Base-by-base conservation (phyloP, 2,329 filamentous ascomycete genomes). In the Trichoderma polysporum region DNA sequence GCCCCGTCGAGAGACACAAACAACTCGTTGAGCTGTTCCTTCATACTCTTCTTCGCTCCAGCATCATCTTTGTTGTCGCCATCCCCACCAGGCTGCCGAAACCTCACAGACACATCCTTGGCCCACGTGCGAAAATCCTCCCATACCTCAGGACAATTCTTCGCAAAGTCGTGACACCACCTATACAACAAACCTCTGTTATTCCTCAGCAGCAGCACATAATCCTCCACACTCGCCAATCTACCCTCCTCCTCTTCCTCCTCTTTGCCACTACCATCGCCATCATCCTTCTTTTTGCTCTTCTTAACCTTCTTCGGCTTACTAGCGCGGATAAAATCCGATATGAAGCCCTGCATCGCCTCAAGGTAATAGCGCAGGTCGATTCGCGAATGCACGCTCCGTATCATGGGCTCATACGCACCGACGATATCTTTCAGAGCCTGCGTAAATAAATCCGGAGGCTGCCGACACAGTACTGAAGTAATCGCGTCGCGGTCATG, bases 391-490 rank as follows among this genome's bases (percentile, higher is more conserved):
- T 94, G 92, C 7, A 94, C 81, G 3, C 83, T 80, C 25, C 91
- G 84, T 66, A 95, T 92, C 68, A 93, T 87, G 0, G 90, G 90
- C 61, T 93, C 91, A 70, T 91, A 92, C 2, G 89, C 88, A 0
- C 84, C 81, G 6, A 93, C 85, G 0, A 83, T 77, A 66, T 92
- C 89, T 33, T 86, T 84, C 56, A 94, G 79, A 1, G 87, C 83
- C 9, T 87, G 84, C 0, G 91, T 94, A n/a, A 93, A 82, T 10
- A 90, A 82, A 71, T 94, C 92, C 0, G 92, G 91, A 27, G 83
- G 86, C 53, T 87, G 83, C 15, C 86, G 85, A 76, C 91, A 94
- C 15, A 93, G 78, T 0, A 88, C 85, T 13, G 84, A 82, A 13
- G 87, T 86, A 57, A 94, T 88, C 71, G 89, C 85, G 66, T 91